Evolutionary conservation across 441 rosid species (phyloP).

Genomic region (Adansonia madagascariensis): DNA sequence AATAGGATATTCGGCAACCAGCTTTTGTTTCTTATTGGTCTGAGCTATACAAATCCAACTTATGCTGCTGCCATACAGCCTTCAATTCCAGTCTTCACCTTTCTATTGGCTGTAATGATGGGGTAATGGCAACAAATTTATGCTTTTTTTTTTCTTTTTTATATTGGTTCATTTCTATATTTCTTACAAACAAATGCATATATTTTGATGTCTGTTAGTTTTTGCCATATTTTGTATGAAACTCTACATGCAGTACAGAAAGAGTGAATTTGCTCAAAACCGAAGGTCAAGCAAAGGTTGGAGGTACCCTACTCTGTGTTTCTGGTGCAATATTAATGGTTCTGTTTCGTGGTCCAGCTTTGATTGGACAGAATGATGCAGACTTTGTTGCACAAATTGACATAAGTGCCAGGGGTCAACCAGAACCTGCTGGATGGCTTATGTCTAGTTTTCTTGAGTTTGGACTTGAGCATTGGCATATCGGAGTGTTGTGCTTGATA

Average conservation of each 20-base stretch:
- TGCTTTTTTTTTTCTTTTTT: neutral
- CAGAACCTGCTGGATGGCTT: slow-evolving; percentile 88
- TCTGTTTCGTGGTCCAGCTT: slow-evolving; percentile 82
- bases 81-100: slow-evolving; percentile 94
- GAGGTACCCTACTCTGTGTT: slow-evolving; percentile 82
- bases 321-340: slow-evolving; percentile 88
- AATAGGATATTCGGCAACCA: slow-evolving; percentile 97
- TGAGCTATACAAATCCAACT: slow-evolving; percentile 93
- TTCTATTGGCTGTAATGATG: slow-evolving; percentile 87
- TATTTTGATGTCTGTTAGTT: slow-evolving; percentile 26
- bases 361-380: slow-evolving; percentile 62
- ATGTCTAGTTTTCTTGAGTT: slow-evolving; percentile 56
- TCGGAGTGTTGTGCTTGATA: slow-evolving; percentile 89
- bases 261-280: slow-evolving; percentile 69
- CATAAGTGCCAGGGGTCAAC: slow-evolving; percentile 85
- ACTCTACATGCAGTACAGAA: slow-evolving; percentile 85
- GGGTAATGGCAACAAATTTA: slow-evolving; percentile 58
- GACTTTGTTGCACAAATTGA: slow-evolving; percentile 57
- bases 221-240: slow-evolving; percentile 33
- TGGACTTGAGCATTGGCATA: slow-evolving; percentile 80
- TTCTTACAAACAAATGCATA: slow-evolving; percentile 3
- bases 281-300: slow-evolving; percentile 93
- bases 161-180: slow-evolving; percentile 9
- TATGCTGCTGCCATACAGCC: slow-evolving; percentile 99
- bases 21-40: slow-evolving; percentile 91